Evolutionary conservation across 1,139 yeast genomes (phyloP), one percentile per base, ranked within the genome.

Genomic region (Debaryomyces coudertii): DNA sequence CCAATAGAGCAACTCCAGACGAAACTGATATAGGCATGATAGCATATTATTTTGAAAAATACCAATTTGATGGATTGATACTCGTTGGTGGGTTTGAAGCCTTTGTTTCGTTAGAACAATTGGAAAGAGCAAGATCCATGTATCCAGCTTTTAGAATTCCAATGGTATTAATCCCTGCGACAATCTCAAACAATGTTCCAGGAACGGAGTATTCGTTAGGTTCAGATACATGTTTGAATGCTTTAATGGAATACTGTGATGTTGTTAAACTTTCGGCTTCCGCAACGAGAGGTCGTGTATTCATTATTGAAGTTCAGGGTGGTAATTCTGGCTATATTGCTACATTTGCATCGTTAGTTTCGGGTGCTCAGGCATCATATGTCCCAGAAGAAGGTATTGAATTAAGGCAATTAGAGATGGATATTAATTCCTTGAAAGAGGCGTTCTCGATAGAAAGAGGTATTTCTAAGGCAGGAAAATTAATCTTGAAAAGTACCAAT

Each of bases 281-380:
- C 15, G 86, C 93, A 9, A 79, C 90, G 6, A 78, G 93, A 73
- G 81, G 85, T 63, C 76, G 93, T 61, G 89, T 83, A 14, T 87
- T 87, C 58, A 87, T 87, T 40, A 85, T 86, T 50, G 93, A 87
- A 65, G 92, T 86, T n/a, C 93, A 87, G 67, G 95, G 95, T 56
- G 95, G 95, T 43, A 83, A 87, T 62, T 84, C 89, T 23, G 95
- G 95, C 40, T 87, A 80, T 60, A 82, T 87, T 56, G 90, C 93
- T 18, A 78, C 88, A 9, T 82, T 69, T 64, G 82, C 86, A 8
- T 84, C 87, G 29, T 69, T 87, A 43, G 82, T 83, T 30, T 76
- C 86, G 29, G 95, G 93, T 49, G 86, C 95, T 2, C 84, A 82
- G 48, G 87, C 85, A 0, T 81, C 87, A 0, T 87, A 87, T 61